phyloP scores from a whole-genome alignment of 2,329 filamentous ascomycete genomes.

The Paecilomyces sp. region DNA sequence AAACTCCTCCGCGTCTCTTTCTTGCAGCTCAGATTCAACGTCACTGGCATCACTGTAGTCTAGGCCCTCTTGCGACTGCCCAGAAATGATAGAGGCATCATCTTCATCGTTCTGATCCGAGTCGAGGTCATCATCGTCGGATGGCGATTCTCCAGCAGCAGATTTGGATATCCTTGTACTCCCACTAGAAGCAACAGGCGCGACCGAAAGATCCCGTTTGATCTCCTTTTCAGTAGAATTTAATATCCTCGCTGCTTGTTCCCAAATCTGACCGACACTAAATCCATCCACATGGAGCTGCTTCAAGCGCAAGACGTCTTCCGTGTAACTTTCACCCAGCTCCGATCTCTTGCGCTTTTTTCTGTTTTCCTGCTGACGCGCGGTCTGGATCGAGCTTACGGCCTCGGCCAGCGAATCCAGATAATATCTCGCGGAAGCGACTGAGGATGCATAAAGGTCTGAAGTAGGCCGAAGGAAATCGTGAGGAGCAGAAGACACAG shows the following conservation, averaged over 20 bases:
- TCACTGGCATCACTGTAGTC: slow-evolving; percentile 8
- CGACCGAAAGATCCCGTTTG: slow-evolving; percentile 36
- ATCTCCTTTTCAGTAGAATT: slow-evolving; percentile 53
- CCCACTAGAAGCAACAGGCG: slow-evolving; percentile 20
- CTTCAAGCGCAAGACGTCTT: slow-evolving; percentile 63
- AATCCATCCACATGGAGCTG: slow-evolving; percentile 85
- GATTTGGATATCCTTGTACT: slow-evolving; percentile 3
- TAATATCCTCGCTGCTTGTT: slow-evolving; percentile 82
- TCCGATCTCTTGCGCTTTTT: slow-evolving; percentile 70
- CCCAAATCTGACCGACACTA: slow-evolving; percentile 83
- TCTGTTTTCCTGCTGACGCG: slow-evolving; percentile 58
- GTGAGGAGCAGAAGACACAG: slow-evolving; percentile 57
- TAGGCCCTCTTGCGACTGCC: neutral
- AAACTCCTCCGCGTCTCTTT: slow-evolving; percentile 5
- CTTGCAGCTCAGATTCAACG: slow-evolving; percentile 5
- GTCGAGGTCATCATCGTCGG: slow-evolving; percentile 24
- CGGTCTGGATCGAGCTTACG: slow-evolving; percentile 65
- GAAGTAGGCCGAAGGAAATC: slow-evolving; percentile 67
- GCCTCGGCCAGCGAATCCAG: slow-evolving; percentile 71
- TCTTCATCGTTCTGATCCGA: slow-evolving; percentile 20
- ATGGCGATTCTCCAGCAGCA: slow-evolving; percentile 3
- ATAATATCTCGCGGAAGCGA: slow-evolving; percentile 70
- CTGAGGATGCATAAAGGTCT: slow-evolving; percentile 60
- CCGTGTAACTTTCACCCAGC: slow-evolving; percentile 37
- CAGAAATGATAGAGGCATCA: neutral